phyloP scores from a whole-genome alignment of 179 eudicot species.

The Corrigiola litoralis region DNA sequence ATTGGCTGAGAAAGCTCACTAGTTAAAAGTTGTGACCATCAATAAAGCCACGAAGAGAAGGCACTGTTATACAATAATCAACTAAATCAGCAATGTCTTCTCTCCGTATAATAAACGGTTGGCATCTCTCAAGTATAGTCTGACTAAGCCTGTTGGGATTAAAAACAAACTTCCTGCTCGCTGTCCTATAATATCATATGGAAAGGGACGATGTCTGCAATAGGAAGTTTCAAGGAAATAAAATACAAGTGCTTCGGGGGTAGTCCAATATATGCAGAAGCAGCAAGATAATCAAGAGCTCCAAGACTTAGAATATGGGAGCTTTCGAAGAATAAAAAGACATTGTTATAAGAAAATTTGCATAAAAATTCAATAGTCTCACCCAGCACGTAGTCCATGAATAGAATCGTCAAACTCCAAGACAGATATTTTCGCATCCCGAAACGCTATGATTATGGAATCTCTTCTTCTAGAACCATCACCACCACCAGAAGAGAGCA shows the following conservation, averaged over 20 bases:
- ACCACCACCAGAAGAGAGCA: constrained; percentile 47
- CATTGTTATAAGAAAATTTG: not conserved
- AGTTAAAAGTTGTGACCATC: too few relatives aligned
- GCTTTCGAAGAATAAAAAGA: not conserved
- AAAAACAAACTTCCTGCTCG: too few relatives aligned
- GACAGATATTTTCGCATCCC: constrained; percentile 83
- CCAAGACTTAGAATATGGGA: not conserved
- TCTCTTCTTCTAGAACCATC: constrained; percentile 85
- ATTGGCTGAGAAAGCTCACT: too few relatives aligned
- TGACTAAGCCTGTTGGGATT: too few relatives aligned
- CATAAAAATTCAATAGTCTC: constrained; percentile 18
- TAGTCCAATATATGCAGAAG: not conserved
- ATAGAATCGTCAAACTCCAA: constrained; percentile 87
- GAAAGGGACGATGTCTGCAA: too few relatives aligned
- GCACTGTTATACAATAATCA: too few relatives aligned
- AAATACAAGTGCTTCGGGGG: not conserved
- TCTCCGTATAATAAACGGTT: too few relatives aligned
- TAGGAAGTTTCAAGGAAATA: not conserved
- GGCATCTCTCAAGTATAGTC: too few relatives aligned
- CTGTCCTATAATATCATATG: too few relatives aligned
- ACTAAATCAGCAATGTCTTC: too few relatives aligned
- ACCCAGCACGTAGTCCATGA: constrained; percentile 81
- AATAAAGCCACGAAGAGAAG: too few relatives aligned
- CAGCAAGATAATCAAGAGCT: not conserved
- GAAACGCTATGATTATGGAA: constrained; percentile 71